Evolutionary conservation across 306 rosid genomes (phyloP).

Genomic region (Albizia julibrissin): DNA sequence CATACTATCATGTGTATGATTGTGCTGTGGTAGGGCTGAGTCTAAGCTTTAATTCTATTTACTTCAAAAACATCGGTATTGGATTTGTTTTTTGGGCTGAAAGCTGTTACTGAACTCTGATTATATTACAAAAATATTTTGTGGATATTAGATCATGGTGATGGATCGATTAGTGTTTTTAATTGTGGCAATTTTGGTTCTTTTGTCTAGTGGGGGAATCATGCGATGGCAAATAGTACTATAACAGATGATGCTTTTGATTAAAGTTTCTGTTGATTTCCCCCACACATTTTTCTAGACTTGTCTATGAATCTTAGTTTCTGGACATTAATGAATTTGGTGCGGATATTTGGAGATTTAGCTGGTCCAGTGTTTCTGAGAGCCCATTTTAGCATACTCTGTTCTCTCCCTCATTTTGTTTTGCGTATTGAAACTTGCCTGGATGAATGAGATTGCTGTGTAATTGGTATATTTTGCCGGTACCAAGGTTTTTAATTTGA

Average conservation of each 20-base stretch:
- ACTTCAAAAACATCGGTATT: too few relatives aligned
- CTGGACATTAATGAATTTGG: neutral
- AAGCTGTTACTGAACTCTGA: too few relatives aligned
- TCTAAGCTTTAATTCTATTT: neutral
- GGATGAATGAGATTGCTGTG: neutral
- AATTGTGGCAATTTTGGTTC: neutral
- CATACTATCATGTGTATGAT: neutral
- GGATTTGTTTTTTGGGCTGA: neutral
- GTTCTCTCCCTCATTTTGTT: neutral
- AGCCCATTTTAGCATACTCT: neutral
- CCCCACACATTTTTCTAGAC: too few relatives aligned
- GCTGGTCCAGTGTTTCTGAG: neutral
- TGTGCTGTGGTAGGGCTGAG: neutral
- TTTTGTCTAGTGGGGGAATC: neutral
- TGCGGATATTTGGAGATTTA: neutral
- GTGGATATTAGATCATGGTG: neutral
- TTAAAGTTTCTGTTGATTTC: slow-evolving; percentile 3
- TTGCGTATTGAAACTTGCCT: too few relatives aligned
- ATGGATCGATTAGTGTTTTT: neutral
- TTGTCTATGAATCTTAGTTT: neutral
- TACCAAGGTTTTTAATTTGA: neutral
- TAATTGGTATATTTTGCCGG: neutral
- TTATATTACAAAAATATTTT: neutral
- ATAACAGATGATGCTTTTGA: neutral
- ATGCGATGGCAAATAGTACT: neutral